Conservation (phyloP, 1,284 basidiomycete species). For the Cutaneotrichosporon curvatum region DNA sequence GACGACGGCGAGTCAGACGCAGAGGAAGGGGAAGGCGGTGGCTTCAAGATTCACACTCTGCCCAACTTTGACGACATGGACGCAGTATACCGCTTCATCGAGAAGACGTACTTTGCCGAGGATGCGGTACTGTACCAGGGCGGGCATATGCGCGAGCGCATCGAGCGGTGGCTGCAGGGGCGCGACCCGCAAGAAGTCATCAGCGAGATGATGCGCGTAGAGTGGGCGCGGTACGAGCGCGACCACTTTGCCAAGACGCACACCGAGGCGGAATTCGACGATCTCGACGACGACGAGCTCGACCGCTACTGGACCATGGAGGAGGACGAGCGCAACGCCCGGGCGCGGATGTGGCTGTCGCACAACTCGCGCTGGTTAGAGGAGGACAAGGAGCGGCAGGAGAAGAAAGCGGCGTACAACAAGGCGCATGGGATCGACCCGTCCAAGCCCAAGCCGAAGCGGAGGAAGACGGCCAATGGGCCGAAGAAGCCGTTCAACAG, state of each 20-base stretch:
- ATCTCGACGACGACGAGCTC: conserved; percentile 87
- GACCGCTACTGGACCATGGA: conserved; percentile 69
- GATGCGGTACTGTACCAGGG: conserved; percentile 26
- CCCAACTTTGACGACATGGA: conserved; percentile 31
- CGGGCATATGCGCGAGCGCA: conserved; percentile 17
- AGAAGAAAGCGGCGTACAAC: conserved; percentile 25
- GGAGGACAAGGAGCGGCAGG: conserved; percentile 56
- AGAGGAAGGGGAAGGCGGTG: conserved; percentile 9
- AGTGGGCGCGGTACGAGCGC: conserved; percentile 28
- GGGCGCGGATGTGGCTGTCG: conserved; percentile 95
- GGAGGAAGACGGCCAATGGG: conserved; percentile 15
- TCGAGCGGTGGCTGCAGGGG: conserved; percentile 29
- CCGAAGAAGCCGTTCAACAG: conserved; percentile 23
- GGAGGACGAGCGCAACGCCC: conserved; percentile 78
- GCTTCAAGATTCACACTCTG: conserved; percentile 10
- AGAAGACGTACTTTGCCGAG: conserved; percentile 27
- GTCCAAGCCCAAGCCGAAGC: conserved; percentile 9
- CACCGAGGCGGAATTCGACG: conserved; percentile 49
- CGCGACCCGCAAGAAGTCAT: conserved; percentile 32
- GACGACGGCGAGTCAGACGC: conserved; percentile 16
- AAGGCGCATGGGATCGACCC: conserved; percentile 29
- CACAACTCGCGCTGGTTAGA: conserved; percentile 91
- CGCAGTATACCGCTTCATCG: conserved; percentile 25
- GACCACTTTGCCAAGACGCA: conserved; percentile 35
- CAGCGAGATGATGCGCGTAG: conserved; percentile 53